Evolutionary conservation across 352 stramenopile genomes (phyloP), one percentile per base, ranked within the genome.

Genomic region (Nothophytophthora sp.): DNA sequence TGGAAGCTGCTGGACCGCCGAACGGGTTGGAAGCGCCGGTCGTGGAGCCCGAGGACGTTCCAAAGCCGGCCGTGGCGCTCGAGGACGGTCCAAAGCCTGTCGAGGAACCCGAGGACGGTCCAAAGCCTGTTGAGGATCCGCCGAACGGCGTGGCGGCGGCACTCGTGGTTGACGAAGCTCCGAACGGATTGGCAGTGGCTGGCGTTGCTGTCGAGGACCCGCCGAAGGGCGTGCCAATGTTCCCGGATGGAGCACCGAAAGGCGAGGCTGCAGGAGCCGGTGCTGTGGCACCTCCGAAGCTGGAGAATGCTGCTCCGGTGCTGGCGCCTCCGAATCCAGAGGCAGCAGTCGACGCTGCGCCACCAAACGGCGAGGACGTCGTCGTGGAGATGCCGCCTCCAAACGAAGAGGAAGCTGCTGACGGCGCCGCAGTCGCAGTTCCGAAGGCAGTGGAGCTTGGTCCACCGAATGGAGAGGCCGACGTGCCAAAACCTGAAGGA

Each of bases 341-440:
- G 9, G 37, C 45, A 43, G 53, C 33, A 24, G 29, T 29, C 12
- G 30, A 18, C n/a, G 36, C n/a, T 25, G 24, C 24, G 25, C 42
- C 48, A 38, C 67, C 63, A 46, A 73, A 73, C 16, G 59, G 22
- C 11, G 62, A 67, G 27, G 49, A 15, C 22, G 59, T 43, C 22
- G 27, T 40, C 11, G 39, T 24, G 10, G 50, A 40, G 18, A n/a
- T 19, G 8, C 39, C 50, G 18, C 40, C 50, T 34, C 51, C 53
- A 40, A 78, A 80, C 20, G 49, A 48, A 42, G 56, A 65, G 8
- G 62, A 39, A 20, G 38, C 25, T 29, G n/a, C n/a, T n/a, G n/a
- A n/a, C n/a, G 62, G 37, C 15, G 51, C 40, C 36, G 62, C 51
- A 70, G 37, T 32, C 30, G 12, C 39, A 36, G 45, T 48, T 50